A percentile compares a stretch with the other conserved stretches of the same genome.
phyloP scores from a whole-genome alignment of 805 yeast species.

The Metschnikowia baotianmanensis region DNA sequence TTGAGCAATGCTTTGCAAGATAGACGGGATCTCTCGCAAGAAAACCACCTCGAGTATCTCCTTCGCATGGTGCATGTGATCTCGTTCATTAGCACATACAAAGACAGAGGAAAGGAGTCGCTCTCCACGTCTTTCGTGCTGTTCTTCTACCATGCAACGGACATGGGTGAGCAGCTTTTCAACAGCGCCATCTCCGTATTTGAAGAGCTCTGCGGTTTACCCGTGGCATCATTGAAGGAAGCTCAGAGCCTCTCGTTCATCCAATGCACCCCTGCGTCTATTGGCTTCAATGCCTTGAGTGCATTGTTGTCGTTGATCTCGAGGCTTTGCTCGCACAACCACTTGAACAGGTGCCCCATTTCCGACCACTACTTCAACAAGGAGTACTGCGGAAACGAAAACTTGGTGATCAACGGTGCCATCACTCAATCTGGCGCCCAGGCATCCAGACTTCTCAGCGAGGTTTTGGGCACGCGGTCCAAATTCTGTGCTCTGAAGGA shows the following conservation, averaged over 20 bases:
- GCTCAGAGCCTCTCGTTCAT: conserved; percentile 3
- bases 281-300: conserved; percentile 6
- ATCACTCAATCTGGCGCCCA: conserved; percentile 6
- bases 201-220: conserved; percentile 3
- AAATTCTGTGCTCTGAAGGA: conserved; percentile 2
- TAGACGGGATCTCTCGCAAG: conserved; percentile 11
- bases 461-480: conserved; percentile 13
- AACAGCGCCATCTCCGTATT: conserved; percentile 4
- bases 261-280: conserved; percentile 7
- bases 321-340: conserved; percentile 4
- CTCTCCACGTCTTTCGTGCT: conserved; percentile 43
- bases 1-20: conserved; percentile 26
- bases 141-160: conserved; percentile 43
- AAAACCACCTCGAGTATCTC: conserved; percentile 26
- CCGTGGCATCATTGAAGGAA: background rate
- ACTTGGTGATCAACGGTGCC: conserved; percentile 9
- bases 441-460: conserved; percentile 5
- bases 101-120: conserved; percentile 24
- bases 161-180: conserved; percentile 3
- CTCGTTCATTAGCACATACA: conserved; percentile 23
- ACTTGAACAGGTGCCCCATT: conserved; percentile 9
- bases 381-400: conserved; percentile 15
- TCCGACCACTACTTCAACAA: conserved; percentile 9
- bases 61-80: conserved; percentile 38
- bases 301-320: conserved; percentile 1